Evolutionary conservation across 768 basidiomycete genomes (phyloP).

Genomic region (Lentinula lateritia): DNA sequence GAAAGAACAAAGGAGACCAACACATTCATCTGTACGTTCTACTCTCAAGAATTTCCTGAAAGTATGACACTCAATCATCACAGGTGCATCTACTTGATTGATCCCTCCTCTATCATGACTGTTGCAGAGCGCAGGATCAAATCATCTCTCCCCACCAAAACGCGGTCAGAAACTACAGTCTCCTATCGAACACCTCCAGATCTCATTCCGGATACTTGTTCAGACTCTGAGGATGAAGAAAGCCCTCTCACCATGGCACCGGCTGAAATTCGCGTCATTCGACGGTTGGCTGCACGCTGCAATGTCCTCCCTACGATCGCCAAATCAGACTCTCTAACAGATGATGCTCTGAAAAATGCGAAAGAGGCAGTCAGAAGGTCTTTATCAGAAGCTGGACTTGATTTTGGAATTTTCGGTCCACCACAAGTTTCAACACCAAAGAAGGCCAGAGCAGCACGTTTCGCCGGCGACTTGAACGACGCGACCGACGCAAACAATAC

Average conservation of each 20-base stretch:
- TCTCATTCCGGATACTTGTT: slow-evolving; percentile 48
- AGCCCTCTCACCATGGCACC: slow-evolving; percentile 64
- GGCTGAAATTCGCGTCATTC: slow-evolving; percentile 74
- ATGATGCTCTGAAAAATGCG: slow-evolving; percentile 63
- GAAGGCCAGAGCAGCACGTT: slow-evolving; percentile 27
- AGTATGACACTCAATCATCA: background rate
- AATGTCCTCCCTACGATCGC: slow-evolving; percentile 83
- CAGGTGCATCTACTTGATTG: slow-evolving; percentile 84
- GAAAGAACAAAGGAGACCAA: slow-evolving; percentile 83
- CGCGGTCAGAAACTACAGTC: slow-evolving; percentile 64
- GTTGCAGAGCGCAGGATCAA: slow-evolving; percentile 43
- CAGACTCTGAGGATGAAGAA: slow-evolving; percentile 44
- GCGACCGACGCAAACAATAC: slow-evolving; percentile 15
- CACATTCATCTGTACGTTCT: slow-evolving; percentile 78
- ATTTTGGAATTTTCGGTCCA: slow-evolving; percentile 72
- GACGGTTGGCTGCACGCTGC: slow-evolving; percentile 63
- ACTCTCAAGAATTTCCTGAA: slow-evolving; percentile 11
- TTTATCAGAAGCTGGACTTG: slow-evolving; percentile 59
- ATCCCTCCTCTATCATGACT: slow-evolving; percentile 66
- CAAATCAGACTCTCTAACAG: slow-evolving; percentile 77
- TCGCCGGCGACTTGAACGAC: slow-evolving; percentile 15
- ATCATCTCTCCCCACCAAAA: slow-evolving; percentile 43
- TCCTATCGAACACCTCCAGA: slow-evolving; percentile 49
- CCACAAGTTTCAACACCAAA: slow-evolving; percentile 15
- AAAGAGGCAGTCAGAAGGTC: slow-evolving; percentile 71